Base-by-base conservation (phyloP, 2,329 filamentous ascomycete species). In the Endocalyx cinctus region DNA sequence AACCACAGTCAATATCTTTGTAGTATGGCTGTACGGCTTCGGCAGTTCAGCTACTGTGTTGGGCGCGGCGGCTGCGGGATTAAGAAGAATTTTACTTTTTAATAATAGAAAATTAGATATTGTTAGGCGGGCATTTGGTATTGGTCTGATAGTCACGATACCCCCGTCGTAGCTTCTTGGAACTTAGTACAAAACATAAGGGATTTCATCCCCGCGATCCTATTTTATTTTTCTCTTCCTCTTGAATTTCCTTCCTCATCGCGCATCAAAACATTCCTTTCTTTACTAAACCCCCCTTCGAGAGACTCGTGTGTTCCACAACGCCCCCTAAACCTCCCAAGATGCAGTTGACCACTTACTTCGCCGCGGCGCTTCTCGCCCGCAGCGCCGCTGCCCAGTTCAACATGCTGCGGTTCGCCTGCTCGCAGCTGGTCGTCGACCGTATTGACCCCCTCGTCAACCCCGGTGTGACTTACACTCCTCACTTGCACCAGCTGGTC, bases 371-470 rank as follows among this genome's bases (percentile, higher is more conserved):
- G 38, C 48, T 60, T 25, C 46, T 58, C 18, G 46, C 53, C 43
- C 47, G 54, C 16, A 45, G 51, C 44, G 56, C 45, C 37, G 48
- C 55, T 26, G 52, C 49, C 14, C 52, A 55, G 39, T 55, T 55
- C 35, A 60, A 61, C 48, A 67, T 67, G 64, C 53, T 69, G 43
- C 63, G 65, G 20, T 69, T 69, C 43, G 63, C 63, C 16, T 69
- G 65, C 57, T 67, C 64, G 25, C 64, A 69, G 54, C 59, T 69
- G 17, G 63, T 67, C 23, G 63, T 68, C 33, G 65, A 68, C 52
- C 63, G 64, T 26, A 57, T 60, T 46, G 65, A 68, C 51, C 65
- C 65, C 20, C 50, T 69, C 29, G 64, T 67, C 40, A 66, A 66
- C 54, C 64, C 64, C 7, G 65, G 64, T 37, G 50, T 60, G 54